Percentiles rank a stretch among this genome's conserved stretches.
These are phyloP conservation scores for Leccinum ochraceum DNA, from an alignment of 768 basidiomycete species.

Conservation along the genomic window DNA sequence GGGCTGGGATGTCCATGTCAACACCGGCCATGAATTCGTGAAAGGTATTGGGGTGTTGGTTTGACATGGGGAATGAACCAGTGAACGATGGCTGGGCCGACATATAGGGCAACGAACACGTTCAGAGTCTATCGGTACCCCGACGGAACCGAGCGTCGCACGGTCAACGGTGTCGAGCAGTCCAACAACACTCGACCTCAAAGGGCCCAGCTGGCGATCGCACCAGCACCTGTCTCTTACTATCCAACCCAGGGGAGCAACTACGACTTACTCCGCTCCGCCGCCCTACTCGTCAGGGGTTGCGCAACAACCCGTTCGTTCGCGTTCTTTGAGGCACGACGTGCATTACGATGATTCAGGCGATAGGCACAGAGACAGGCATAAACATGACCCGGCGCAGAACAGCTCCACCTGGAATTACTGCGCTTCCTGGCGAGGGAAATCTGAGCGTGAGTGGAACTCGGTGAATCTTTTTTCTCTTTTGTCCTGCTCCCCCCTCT, in stretches of 20 bases:
- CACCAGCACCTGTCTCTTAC: slow-evolving; percentile 3
- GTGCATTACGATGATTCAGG: slow-evolving; percentile 10
- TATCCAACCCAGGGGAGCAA: not conserved
- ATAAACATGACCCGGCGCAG: slow-evolving; percentile 6
- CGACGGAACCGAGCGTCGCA: slow-evolving; percentile 65
- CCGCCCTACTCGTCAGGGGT: slow-evolving; percentile 26
- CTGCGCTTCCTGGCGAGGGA: slow-evolving; percentile 15
- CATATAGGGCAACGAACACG: slow-evolving; percentile 71
- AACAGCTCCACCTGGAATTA: slow-evolving; percentile 11
- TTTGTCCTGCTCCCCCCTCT: too few relatives aligned
- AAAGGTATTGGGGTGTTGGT: too few relatives aligned
- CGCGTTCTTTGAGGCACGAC: slow-evolving; percentile 21
- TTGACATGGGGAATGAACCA: too few relatives aligned
- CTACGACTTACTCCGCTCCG: slow-evolving; percentile 10
- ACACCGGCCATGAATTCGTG: too few relatives aligned
- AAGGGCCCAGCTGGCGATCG: slow-evolving; percentile 15
- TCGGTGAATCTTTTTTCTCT: not conserved
- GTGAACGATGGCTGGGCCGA: not conserved
- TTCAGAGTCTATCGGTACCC: slow-evolving; percentile 55
- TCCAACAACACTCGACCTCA: slow-evolving; percentile 11
- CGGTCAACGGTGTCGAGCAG: slow-evolving; percentile 66
- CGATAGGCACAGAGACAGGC: slow-evolving; percentile 18
- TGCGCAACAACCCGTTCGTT: slow-evolving; percentile 13
- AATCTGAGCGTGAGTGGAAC: not conserved
- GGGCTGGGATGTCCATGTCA: too few relatives aligned